Percentiles rank a stretch among this genome's conserved stretches.
Conservation (phyloP, 371 early-diverging fungal genomes). For the Rhizopus sp. region DNA sequence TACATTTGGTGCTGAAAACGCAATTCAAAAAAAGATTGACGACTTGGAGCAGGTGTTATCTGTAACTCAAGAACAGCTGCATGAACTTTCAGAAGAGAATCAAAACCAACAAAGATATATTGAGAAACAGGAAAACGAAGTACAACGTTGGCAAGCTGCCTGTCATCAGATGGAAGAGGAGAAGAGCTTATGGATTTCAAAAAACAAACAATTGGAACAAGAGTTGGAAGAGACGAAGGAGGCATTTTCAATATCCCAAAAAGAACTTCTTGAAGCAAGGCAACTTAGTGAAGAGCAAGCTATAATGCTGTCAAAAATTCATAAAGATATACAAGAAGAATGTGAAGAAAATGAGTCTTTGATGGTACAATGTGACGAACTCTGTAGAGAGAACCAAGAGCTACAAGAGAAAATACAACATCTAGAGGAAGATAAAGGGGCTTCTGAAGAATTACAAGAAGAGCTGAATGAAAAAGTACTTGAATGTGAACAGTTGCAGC, state of each 20-base stretch:
- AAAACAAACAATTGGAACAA: slow-evolving; percentile 62
- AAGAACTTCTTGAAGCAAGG: slow-evolving; percentile 62
- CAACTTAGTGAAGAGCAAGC: slow-evolving; percentile 65
- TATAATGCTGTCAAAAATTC: slow-evolving; percentile 37
- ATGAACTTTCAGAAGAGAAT: slow-evolving; percentile 47
- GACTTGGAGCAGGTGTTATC: slow-evolving; percentile 50
- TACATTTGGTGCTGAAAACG: slow-evolving; percentile 74
- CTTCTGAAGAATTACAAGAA: slow-evolving; percentile 17
- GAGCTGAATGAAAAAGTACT: slow-evolving; percentile 14
- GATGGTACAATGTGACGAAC: slow-evolving; percentile 54
- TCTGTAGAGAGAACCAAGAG: slow-evolving; percentile 24
- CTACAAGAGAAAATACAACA: slow-evolving; percentile 59
- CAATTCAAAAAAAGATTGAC: slow-evolving; percentile 58
- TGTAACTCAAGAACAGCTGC: slow-evolving; percentile 53
- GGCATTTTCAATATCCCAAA: slow-evolving; percentile 12
- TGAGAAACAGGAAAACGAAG: slow-evolving; percentile 49
- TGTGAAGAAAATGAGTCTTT: slow-evolving; percentile 45
- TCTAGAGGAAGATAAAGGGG: slow-evolving; percentile 21
- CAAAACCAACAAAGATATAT: slow-evolving; percentile 48
- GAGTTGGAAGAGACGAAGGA: slow-evolving; percentile 55
- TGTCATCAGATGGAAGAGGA: slow-evolving; percentile 56
- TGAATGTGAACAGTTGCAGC: slow-evolving; percentile 8
- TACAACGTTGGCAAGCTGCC: slow-evolving; percentile 29
- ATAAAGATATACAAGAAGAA: slow-evolving; percentile 54
- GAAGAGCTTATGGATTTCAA: slow-evolving; percentile 57